Conservation (phyloP, 192 early-diverging fungal species). For the Mortierella claussenii region DNA sequence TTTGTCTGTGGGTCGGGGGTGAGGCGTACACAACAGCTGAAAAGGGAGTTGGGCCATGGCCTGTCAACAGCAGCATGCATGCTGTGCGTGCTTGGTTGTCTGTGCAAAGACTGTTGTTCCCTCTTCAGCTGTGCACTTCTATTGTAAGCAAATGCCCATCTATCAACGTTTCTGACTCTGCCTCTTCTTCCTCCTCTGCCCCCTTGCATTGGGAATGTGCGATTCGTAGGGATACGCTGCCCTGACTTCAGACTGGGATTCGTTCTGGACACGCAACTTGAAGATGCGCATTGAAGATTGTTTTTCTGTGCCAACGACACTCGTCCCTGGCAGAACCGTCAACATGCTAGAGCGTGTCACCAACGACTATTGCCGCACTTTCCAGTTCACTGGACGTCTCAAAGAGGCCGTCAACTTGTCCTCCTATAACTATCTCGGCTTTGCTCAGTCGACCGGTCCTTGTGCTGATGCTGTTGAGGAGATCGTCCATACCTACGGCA, state of each 20-base stretch:
- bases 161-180: not conserved
- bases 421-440: conserved; percentile 98
- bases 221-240: conserved; percentile 84
- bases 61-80: not conserved
- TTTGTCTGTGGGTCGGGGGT: no score
- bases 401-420: conserved; percentile 90
- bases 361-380: conserved; percentile 85
- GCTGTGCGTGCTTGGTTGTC: conserved; percentile 3
- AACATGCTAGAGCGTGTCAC: conserved; percentile 88
- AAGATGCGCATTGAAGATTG: conserved; percentile 86
- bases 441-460: conserved; percentile 91
- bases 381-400: conserved; percentile 83
- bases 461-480: conserved; percentile 95
- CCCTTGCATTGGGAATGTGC: conserved; percentile 1
- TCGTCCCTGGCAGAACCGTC: conserved; percentile 90
- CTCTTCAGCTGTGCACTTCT: no score
- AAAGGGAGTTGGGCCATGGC: no score
- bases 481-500: conserved; percentile 76
- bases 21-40: no score
- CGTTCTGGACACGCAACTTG: conserved; percentile 92
- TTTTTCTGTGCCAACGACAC: conserved; percentile 95
- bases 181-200: conserved; percentile 1
- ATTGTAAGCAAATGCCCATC: no score
- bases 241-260: conserved; percentile 95
- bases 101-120: not conserved